Evolutionary conservation across 345 rosid genomes (phyloP), one percentile per base, ranked within the genome.

Genomic region (Hevea brasiliensis): DNA sequence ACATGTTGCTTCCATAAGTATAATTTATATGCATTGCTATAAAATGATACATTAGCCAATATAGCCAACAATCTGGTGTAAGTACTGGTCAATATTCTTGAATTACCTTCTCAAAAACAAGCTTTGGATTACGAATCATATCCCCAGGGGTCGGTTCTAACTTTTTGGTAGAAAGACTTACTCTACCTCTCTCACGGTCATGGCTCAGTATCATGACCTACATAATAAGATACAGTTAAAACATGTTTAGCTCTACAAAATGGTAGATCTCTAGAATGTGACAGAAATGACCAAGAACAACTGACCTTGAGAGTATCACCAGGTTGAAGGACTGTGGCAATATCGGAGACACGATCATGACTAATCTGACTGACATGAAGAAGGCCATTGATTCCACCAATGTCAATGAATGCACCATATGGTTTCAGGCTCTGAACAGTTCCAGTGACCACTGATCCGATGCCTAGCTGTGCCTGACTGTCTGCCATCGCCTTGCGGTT

Each of bases 401-500:
- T 94, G 79, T 94, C 97, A 20, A 94, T 89, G 80, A 94, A 94
- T 66, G 98, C 98, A 77, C 98, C 98, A 76, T 90, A 94, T 8
- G 97, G 97, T 84, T 94, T 94, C 80, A 94, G 89, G 80, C 97
- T 94, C 87, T 91, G 93, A 76, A 94, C 97, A 54, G 90, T 86
- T 73, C 98, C 98, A 17, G 80, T 77, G 35, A 90, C 97, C 78
- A 94, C 97, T 42, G 96, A 94, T 66, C 98, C 98, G 60, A 94
- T 94, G 72, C 98, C 96, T 48, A 94, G 85, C 74, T 94, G 99
- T 40, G 99, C 93, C 74, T 95, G 98, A 81, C 93, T 90, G 75
- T 92, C 98, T 51, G 97, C 99, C 88, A 95, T 89, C 70, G 99
- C 98, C 88, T 95, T 95, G 79, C 96, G 91, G 89, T 95, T 90